These are phyloP conservation scores for Linnemannia zychae DNA, from an alignment of 192 early-diverging fungal genomes.

Conservation along the genomic window DNA sequence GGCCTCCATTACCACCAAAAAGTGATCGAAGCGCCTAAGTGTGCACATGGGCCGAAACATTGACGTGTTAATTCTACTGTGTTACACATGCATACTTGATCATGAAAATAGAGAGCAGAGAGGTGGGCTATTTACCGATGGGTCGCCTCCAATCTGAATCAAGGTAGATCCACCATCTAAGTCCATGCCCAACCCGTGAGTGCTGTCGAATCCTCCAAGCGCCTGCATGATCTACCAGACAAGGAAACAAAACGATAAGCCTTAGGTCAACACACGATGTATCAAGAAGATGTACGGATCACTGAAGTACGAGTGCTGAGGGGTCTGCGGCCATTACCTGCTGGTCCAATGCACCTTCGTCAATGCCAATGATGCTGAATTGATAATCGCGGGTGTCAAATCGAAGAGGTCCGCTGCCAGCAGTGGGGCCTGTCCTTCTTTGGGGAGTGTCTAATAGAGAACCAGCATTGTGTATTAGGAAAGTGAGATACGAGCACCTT, in stretches of 20 bases:
- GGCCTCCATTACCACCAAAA: conserved; percentile 15
- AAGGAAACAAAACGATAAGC: background rate
- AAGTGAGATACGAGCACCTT: background rate
- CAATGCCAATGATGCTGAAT: conserved; percentile 40
- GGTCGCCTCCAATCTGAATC: conserved; percentile 29
- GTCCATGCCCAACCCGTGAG: conserved; percentile 21
- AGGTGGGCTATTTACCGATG: conserved; percentile 20
- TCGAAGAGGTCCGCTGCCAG: conserved; percentile 1
- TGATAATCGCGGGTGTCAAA: conserved; percentile 25
- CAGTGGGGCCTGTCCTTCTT: background rate
- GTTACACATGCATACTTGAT: background rate
- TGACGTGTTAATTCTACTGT: background rate
- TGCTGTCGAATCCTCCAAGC: conserved; percentile 31
- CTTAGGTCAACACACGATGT: background rate
- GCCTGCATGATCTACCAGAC: conserved; percentile 50
- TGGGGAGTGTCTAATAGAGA: conserved; percentile 23
- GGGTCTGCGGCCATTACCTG: background rate
- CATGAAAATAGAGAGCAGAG: conserved; percentile 2
- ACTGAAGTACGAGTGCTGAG: background rate
- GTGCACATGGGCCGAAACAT: conserved; percentile 1
- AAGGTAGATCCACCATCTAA: conserved; percentile 23
- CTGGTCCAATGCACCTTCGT: conserved; percentile 9
- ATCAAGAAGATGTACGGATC: background rate
- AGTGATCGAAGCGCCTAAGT: conserved; percentile 25
- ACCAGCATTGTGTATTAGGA: background rate